Evolutionary conservation across 192 early-diverging fungal genomes (phyloP), one percentile per base, ranked within the genome.

Genomic region (Umbelopsis ramanniana): DNA sequence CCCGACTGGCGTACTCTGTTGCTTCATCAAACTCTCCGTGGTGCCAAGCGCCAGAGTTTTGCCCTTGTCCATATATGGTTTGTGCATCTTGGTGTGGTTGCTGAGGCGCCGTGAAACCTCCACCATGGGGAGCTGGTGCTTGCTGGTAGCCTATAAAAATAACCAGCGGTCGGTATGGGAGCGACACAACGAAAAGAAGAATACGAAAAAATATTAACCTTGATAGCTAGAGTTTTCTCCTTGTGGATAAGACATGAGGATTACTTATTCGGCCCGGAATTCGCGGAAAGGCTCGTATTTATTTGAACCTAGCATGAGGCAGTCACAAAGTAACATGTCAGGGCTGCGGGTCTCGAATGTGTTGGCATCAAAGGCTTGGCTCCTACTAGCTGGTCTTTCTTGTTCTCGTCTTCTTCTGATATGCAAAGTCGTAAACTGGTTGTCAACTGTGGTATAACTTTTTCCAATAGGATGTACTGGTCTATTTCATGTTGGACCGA

Each of bases 151-250:
- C 57, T 63, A 63, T 6, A 4, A 14, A 37, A 15, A 37, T 17
- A 37, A n/a, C 29, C 29, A 29, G 29, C 29, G 29, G 29, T 29
- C 29, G 3, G 29, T 29, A 2, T 29, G 29, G 29, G 29, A 29
- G 29, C 1, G 29, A 29, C 1, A 29, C 29, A 29, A 29, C 29
- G 29, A 29, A 29, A 29, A 29, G 29, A 29, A 29, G 29, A 29
- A 29, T 29, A 2, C 6, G 9, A 60, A 35, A 37, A 26, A 14
- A 29, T 37, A 29, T 29, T 29, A 17, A 63, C 57, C 57, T 63
- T 63, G 57, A 63, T 63, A 63, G 33, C 33, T 63, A 37, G 57
- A 11, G 57, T 63, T 63, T 63, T 63, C 57, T 14, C 57, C 57
- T 22, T 26, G 48, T n/a, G 48, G 57, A 33, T 37, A 63, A 63